Evolutionary conservation across 768 basidiomycete species (phyloP).

Genomic region (Infundibulicybe gibba): DNA sequence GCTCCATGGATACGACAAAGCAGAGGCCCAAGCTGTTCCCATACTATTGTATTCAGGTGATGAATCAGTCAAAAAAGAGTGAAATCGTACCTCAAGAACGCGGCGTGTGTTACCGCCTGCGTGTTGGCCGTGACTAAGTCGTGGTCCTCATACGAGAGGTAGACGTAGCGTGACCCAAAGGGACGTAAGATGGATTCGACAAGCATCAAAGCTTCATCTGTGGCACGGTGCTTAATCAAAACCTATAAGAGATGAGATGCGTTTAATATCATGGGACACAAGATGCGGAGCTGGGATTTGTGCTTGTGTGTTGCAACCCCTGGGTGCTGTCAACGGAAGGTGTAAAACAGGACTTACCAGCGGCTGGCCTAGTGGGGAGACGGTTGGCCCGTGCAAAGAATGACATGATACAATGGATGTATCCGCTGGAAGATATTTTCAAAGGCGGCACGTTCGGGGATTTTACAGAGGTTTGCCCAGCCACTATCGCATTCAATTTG

Average conservation of each 20-base stretch:
- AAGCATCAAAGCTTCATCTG: slow-evolving; percentile 64
- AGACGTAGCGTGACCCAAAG: slow-evolving; percentile 82
- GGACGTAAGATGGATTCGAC: slow-evolving; percentile 83
- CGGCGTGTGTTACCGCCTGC: slow-evolving; percentile 97
- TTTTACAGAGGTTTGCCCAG: slow-evolving; percentile 97
- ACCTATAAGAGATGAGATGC: slow-evolving; percentile 47
- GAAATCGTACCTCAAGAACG: slow-evolving; percentile 77
- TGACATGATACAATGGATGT: slow-evolving; percentile 90
- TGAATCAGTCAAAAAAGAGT: neutral
- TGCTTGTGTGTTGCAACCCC: too few species aligned
- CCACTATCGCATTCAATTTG: slow-evolving; percentile 86
- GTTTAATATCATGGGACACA: too few species aligned
- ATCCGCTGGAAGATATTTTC: slow-evolving; percentile 85
- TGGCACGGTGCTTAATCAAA: slow-evolving; percentile 82
- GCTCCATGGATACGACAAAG: slow-evolving; percentile 87
- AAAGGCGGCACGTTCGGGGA: slow-evolving; percentile 86
- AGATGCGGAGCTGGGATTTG: neutral
- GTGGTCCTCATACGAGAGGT: slow-evolving; percentile 95
- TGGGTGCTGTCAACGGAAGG: neutral
- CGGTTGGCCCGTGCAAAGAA: slow-evolving; percentile 90
- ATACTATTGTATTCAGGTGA: slow-evolving; percentile 52
- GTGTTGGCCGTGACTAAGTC: slow-evolving; percentile 97
- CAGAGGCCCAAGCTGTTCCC: slow-evolving; percentile 93
- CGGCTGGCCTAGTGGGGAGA: slow-evolving; percentile 86
- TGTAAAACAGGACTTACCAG: slow-evolving; percentile 47